Conservation (phyloP, 805 yeast genomes). For the Novakomyces olei region DNA sequence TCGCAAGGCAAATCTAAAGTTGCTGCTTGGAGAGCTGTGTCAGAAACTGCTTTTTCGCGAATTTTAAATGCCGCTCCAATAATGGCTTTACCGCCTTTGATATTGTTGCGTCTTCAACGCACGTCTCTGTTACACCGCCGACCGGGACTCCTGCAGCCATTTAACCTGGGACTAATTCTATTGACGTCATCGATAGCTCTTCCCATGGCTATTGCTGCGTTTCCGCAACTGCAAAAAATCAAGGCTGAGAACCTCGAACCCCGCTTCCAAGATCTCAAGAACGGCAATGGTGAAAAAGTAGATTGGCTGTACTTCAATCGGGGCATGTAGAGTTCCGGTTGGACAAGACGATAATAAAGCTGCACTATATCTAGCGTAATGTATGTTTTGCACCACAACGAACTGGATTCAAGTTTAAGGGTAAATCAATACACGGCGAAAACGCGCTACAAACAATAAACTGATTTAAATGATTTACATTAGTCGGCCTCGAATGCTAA, state of each 20-base stretch:
- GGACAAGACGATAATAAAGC: too few species aligned
- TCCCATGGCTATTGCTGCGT: slow-evolving; percentile 87
- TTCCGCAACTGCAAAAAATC: slow-evolving; percentile 69
- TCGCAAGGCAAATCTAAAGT: slow-evolving; percentile 45
- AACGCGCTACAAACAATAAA: too few species aligned
- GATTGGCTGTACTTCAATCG: slow-evolving; percentile 64
- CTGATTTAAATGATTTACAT: too few species aligned
- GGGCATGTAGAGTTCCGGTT: slow-evolving; percentile 73
- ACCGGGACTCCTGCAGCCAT: slow-evolving; percentile 37
- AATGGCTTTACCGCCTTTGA: slow-evolving; percentile 87
- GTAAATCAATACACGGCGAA: too few species aligned
- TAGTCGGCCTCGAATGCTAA: too few species aligned
- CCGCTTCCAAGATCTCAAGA: slow-evolving; percentile 37
- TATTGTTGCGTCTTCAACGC: slow-evolving; percentile 51
- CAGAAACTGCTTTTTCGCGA: slow-evolving; percentile 87
- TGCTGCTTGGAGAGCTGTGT: slow-evolving; percentile 86
- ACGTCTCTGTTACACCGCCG: slow-evolving; percentile 13
- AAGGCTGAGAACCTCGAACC: slow-evolving; percentile 39
- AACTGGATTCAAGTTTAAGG: too few species aligned
- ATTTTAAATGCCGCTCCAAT: slow-evolving; percentile 92
- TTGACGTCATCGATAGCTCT: slow-evolving; percentile 67
- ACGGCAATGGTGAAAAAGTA: slow-evolving; percentile 35
- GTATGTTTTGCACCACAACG: too few species aligned
- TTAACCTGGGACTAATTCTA: slow-evolving; percentile 71
- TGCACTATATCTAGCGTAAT: too few species aligned